phyloP scores from a whole-genome alignment of 2,329 filamentous ascomycete genomes.

The Fusarium agapanthi region DNA sequence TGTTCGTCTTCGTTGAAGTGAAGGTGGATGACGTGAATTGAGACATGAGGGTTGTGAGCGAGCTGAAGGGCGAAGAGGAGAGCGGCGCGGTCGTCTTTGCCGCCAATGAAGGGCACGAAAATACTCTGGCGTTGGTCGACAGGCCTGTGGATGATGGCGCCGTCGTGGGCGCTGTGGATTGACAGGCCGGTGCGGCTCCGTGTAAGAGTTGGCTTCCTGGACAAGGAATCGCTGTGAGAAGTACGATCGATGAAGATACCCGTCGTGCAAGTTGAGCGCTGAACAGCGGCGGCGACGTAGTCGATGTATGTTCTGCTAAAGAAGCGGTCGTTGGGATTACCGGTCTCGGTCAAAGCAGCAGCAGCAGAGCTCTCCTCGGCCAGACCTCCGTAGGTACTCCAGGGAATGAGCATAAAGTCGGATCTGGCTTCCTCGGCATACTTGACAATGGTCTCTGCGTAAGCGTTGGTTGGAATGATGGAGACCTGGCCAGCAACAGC shows the following conservation, averaged over 20 bases:
- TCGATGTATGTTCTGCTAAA: slow-evolving; percentile 65
- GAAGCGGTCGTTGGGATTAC: slow-evolving; percentile 39
- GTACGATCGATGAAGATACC: slow-evolving; percentile 59
- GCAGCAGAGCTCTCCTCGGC: slow-evolving; percentile 60
- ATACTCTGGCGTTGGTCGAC: slow-evolving; percentile 80
- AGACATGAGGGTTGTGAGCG: slow-evolving; percentile 79
- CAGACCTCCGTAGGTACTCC: slow-evolving; percentile 84
- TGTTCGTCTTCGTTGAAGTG: slow-evolving; percentile 35
- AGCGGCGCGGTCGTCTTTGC: slow-evolving; percentile 81
- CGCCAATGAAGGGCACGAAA: slow-evolving; percentile 88
- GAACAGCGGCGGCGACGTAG: slow-evolving; percentile 76
- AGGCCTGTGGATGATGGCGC: slow-evolving; percentile 60
- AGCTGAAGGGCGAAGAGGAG: slow-evolving; percentile 85
- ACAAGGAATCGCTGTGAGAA: slow-evolving; percentile 41
- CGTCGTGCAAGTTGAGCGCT: slow-evolving; percentile 77
- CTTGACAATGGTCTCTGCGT: slow-evolving; percentile 77
- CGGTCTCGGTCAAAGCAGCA: slow-evolving; percentile 18
- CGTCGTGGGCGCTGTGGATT: slow-evolving; percentile 56
- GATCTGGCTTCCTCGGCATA: slow-evolving; percentile 75
- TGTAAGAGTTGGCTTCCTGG: slow-evolving; percentile 60
- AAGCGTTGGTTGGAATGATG: slow-evolving; percentile 79
- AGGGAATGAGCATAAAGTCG: slow-evolving; percentile 84
- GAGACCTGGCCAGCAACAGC: slow-evolving; percentile 83
- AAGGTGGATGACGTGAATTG: slow-evolving; percentile 74
- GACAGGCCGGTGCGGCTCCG: slow-evolving; percentile 36